Conservation (phyloP, 371 early-diverging fungal genomes). For the Synchytrium microbalum region DNA sequence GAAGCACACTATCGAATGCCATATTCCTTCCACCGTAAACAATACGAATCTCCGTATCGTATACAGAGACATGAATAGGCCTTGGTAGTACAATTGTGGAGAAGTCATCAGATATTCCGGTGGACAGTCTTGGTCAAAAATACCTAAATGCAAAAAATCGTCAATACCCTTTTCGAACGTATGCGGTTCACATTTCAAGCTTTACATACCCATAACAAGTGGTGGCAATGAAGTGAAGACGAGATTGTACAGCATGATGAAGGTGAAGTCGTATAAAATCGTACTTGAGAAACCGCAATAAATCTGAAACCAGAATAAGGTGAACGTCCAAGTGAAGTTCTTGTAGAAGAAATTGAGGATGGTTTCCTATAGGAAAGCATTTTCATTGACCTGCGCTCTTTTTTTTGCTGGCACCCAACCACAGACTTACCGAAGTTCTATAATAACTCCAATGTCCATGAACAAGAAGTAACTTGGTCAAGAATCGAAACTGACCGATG, state of each 20-base stretch:
- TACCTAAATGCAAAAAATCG: neutral
- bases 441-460: conserved; percentile 16
- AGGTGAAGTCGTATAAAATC: conserved; percentile 2
- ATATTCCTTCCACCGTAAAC: too few species aligned
- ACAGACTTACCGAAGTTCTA: conserved; percentile 1
- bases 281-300: conserved; percentile 24
- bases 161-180: neutral
- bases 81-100: conserved; percentile 3
- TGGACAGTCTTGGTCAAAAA: neutral
- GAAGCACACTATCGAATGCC: too few species aligned
- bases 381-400: conserved; percentile 2
- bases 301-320: conserved; percentile 49
- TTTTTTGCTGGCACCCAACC: too few species aligned
- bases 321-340: conserved; percentile 79
- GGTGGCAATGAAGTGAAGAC: conserved; percentile 1
- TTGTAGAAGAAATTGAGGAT: conserved; percentile 83
- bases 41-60: too few species aligned
- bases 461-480: conserved; percentile 62
- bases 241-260: neutral
- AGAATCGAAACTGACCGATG: conserved; percentile 82
- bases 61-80: too few species aligned
- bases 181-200: too few species aligned
- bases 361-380: conserved; percentile 2
- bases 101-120: neutral
- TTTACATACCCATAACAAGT: conserved; percentile 1